phyloP scores from a whole-genome alignment of 768 basidiomycete species.

The Suillus plorans region DNA sequence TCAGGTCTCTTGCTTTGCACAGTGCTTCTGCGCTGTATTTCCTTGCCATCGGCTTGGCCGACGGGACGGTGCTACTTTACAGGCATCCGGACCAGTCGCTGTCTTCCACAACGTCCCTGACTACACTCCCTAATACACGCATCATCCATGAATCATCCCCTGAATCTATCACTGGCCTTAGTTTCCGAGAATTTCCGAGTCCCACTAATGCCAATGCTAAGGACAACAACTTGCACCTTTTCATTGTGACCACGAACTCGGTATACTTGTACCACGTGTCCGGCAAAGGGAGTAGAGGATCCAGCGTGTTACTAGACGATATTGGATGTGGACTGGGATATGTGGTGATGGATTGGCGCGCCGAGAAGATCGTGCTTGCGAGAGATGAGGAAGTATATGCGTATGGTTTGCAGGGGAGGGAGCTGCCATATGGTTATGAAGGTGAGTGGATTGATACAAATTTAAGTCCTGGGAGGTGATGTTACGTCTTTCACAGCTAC shows the following conservation, averaged over 20 bases:
- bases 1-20: slow-evolving; percentile 76
- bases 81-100: slow-evolving; percentile 91
- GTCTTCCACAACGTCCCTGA: slow-evolving; percentile 59
- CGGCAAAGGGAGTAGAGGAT: slow-evolving; percentile 65
- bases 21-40: slow-evolving; percentile 75
- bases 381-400: slow-evolving; percentile 90
- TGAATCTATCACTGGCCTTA: slow-evolving; percentile 91
- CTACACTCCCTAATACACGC: slow-evolving; percentile 83
- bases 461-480: slow-evolving; percentile 5
- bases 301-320: slow-evolving; percentile 77
- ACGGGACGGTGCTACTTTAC: slow-evolving; percentile 92
- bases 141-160: slow-evolving; percentile 78
- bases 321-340: slow-evolving; percentile 84
- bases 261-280: slow-evolving; percentile 77
- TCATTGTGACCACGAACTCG: slow-evolving; percentile 85
- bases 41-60: slow-evolving; percentile 88
- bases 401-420: slow-evolving; percentile 78
- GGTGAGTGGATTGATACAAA: slow-evolving; percentile 43
- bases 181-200: slow-evolving; percentile 63
- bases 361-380: slow-evolving; percentile 79
- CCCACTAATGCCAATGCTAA: slow-evolving; percentile 7
- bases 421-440: slow-evolving; percentile 89
- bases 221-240: slow-evolving; percentile 54
- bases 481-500: slow-evolving; percentile 10
- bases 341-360: slow-evolving; percentile 73